Conservation (phyloP, 2,329 filamentous ascomycete species). For the Ceratocystiopsis sp. region DNA sequence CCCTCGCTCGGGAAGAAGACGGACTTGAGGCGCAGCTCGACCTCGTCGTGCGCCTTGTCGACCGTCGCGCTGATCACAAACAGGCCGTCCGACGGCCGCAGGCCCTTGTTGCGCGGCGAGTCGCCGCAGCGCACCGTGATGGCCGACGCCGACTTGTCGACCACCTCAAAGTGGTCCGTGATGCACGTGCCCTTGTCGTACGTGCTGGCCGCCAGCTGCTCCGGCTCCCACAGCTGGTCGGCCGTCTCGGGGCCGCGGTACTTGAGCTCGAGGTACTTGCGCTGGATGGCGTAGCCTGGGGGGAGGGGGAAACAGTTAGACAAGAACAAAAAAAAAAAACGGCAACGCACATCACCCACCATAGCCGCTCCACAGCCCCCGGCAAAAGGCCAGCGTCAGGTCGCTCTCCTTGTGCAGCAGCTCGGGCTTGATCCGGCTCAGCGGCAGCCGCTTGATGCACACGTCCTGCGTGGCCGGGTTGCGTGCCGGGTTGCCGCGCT, state of each 20-base stretch:
- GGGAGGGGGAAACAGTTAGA: neutral
- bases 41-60: constrained; percentile 40
- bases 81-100: constrained; percentile 44
- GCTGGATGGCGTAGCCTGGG: constrained; percentile 40
- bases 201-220: constrained; percentile 33
- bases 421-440: constrained; percentile 47
- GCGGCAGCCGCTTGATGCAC: constrained; percentile 42
- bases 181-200: constrained; percentile 48
- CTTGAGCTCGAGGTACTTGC: constrained; percentile 39
- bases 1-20: constrained; percentile 34
- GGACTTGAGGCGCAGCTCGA: constrained; percentile 49
- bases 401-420: constrained; percentile 41
- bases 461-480: constrained; percentile 50
- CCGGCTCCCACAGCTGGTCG: constrained; percentile 41
- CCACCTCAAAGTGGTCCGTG: constrained; percentile 56
- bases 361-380: constrained; percentile 47
- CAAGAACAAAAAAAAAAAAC: neutral
- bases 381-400: constrained; percentile 47
- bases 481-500: constrained; percentile 40
- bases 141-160: constrained; percentile 41
- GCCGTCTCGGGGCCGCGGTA: constrained; percentile 38
- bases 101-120: constrained; percentile 37
- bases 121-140: constrained; percentile 52
- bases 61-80: constrained; percentile 47
- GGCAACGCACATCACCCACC: constrained; percentile 26